phyloP scores from a whole-genome alignment of 352 stramenopile species.

The Phytophthora palmivora region DNA sequence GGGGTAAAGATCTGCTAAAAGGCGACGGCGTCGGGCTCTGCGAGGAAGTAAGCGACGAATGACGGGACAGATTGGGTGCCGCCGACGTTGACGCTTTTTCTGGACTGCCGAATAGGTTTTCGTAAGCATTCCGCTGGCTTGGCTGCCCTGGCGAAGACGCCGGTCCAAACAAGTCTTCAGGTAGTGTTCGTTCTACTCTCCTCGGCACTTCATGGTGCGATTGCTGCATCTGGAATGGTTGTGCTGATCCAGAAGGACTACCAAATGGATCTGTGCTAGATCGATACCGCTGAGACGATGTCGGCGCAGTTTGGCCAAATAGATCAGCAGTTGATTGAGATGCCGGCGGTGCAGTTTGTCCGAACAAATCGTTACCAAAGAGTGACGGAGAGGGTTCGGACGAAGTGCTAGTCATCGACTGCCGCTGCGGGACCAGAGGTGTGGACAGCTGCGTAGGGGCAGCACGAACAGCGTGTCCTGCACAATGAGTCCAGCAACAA shows the following conservation, averaged over 20 bases:
- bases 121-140: slow-evolving; percentile 42
- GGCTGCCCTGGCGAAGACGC: slow-evolving; percentile 36
- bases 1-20: slow-evolving; percentile 23
- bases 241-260: slow-evolving; percentile 25
- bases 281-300: slow-evolving; percentile 26
- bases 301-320: slow-evolving; percentile 18
- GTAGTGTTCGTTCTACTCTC: slow-evolving; percentile 25
- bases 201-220: slow-evolving; percentile 24
- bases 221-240: slow-evolving; percentile 42
- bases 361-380: slow-evolving; percentile 33
- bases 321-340: slow-evolving; percentile 14
- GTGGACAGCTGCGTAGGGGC: slow-evolving; percentile 68
- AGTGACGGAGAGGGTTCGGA: slow-evolving; percentile 21
- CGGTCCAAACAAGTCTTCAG: slow-evolving; percentile 52
- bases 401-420: slow-evolving; percentile 24
- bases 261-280: slow-evolving; percentile 41
- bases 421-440: slow-evolving; percentile 52
- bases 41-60: slow-evolving; percentile 57
- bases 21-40: slow-evolving; percentile 39
- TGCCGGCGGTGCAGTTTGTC: slow-evolving; percentile 10
- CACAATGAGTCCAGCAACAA: background rate
- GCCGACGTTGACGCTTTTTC: slow-evolving; percentile 13
- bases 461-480: slow-evolving; percentile 50
- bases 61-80: slow-evolving; percentile 31
- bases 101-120: slow-evolving; percentile 56